Base-by-base conservation (phyloP, 495 filamentous ascomycete genomes). In the Alectoria sarmentosa region DNA sequence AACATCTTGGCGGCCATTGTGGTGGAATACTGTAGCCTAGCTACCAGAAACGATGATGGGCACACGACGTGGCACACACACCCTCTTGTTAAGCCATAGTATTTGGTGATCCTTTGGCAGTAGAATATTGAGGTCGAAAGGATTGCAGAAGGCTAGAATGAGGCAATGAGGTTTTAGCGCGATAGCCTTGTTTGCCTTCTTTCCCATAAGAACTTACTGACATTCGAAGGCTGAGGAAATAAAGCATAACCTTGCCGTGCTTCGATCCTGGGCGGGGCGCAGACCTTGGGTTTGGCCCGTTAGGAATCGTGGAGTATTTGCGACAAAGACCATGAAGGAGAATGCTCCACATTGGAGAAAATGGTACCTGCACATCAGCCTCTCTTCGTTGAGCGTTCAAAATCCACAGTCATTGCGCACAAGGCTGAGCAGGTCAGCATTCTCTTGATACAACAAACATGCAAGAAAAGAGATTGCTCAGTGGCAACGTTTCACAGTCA, bases 111-210 rank as follows among this genome's bases (percentile, higher is more conserved):
- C 15, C 37, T 41, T 10, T 30, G 37, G 13, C 7, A 3, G 21
- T 55, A 17, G n/a, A 34, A 21, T 30, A 8, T 34, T 44, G 28
- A 57, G 39, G 54, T 55, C 54, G 39, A 56, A 36, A 23, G 37
- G n/a, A 44, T 46, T 21, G 23, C 7, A 34, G 21, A 34, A 55
- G 52, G 52, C 52, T 55, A 34, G 52, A 55, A 21, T 55, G 52
- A 55, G 52, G 52, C 52, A 55, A 55, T 55, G 52, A 55, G 32
- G 10, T 30, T 9, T 64, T 65, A 65, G 63, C 63, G 63, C 26
- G 63, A 54, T 65, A 65, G 63, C 63, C 63, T 65, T 60, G 41
- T 60, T 60, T 65, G 63, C 63, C 63, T 65, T 23, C 26, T 52
- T 23, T 49, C 46, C 56, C 23, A 9, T 28, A 21, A 32, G 4